A percentile compares a stretch with the other conserved stretches of the same genome.
Evolutionary conservation across 768 basidiomycete species (phyloP).

Genomic region (Mrakia blollopis): DNA sequence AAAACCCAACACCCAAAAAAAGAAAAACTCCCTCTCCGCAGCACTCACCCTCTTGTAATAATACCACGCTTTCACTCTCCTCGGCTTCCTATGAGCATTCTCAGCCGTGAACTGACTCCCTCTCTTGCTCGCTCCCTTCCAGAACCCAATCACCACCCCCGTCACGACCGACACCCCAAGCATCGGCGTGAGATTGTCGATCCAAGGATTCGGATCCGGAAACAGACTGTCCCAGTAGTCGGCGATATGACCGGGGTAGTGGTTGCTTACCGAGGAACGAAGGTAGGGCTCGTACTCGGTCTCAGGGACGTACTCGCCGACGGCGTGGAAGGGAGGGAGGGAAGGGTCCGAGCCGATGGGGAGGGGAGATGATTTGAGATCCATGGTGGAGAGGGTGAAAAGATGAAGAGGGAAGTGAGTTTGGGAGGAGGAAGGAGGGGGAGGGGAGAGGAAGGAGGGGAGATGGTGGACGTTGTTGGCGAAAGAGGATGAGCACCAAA

Average conservation of each 20-base stretch:
- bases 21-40: neutral
- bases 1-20: neutral
- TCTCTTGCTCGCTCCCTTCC: neutral
- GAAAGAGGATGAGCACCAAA: no score
- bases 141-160: neutral
- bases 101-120: neutral
- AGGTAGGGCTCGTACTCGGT: neutral
- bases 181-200: neutral
- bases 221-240: no score
- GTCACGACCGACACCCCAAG: neutral
- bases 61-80: neutral
- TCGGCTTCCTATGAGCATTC: constrained; percentile 7
- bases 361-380: neutral
- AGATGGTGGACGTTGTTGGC: no score
- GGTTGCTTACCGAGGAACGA: neutral
- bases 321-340: neutral
- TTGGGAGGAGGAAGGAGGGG: neutral
- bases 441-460: no score
- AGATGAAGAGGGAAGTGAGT: no score
- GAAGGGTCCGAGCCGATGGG: neutral
- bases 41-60: constrained; percentile 17
- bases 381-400: neutral
- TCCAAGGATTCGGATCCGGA: neutral
- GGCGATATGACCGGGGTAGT: no score
- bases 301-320: neutral